Conservation (phyloP, 257 asterid genomes). For the Petunia axillaris region DNA sequence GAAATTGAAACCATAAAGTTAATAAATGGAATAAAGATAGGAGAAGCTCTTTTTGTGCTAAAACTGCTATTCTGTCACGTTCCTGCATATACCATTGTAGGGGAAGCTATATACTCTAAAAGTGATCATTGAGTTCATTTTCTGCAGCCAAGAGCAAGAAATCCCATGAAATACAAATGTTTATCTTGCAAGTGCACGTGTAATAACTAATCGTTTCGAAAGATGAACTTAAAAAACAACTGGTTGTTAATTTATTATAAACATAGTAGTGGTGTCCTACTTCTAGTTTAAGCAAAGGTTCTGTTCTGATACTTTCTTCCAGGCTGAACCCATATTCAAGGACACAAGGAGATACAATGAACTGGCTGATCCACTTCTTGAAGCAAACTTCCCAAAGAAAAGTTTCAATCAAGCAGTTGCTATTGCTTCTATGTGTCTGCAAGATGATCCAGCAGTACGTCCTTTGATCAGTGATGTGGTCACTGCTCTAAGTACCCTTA, state of each 20-base stretch:
- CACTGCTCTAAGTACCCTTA: constrained; percentile 78
- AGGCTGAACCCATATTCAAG: constrained; percentile 76
- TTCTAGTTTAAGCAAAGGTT: neutral
- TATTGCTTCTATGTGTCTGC: constrained; percentile 81
- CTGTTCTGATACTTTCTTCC: neutral
- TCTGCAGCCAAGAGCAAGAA: neutral
- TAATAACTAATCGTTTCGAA: neutral
- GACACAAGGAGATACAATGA: constrained; percentile 57
- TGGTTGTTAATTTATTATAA: neutral
- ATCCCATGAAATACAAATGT: neutral
- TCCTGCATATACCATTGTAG: neutral
- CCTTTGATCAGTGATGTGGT: constrained; percentile 86
- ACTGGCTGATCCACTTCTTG: constrained; percentile 69
- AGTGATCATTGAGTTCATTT: neutral
- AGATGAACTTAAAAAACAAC: neutral
- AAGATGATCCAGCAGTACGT: constrained; percentile 63
- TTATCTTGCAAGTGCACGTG: neutral
- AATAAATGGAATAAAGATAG: neutral
- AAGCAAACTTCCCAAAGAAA: constrained; percentile 61
- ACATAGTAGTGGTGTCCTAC: neutral
- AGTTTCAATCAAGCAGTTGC: constrained; percentile 77
- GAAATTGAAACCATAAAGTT: neutral
- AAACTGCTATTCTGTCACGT: neutral
- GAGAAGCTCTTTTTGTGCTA: neutral
- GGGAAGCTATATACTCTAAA: neutral